phyloP scores from a whole-genome alignment of 345 rosid species.

The Brassica rapa region DNA sequence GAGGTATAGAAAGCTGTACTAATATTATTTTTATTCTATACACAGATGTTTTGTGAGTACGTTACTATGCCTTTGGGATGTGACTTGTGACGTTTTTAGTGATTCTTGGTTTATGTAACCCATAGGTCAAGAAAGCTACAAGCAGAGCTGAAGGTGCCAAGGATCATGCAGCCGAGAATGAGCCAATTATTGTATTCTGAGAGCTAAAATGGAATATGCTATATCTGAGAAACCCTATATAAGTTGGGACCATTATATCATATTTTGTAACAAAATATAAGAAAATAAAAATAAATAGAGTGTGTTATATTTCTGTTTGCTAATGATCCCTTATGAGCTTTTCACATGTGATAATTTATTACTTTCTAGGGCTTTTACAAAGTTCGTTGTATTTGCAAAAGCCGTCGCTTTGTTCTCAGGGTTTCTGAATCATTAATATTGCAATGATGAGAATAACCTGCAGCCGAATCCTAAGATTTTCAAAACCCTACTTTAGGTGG shows the following conservation, averaged over 20 bases:
- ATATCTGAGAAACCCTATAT: background rate
- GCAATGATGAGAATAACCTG: slow-evolving; percentile 1
- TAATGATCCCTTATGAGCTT: background rate
- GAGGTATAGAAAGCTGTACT: slow-evolving; percentile 36
- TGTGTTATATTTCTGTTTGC: background rate
- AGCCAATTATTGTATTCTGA: slow-evolving; percentile 10
- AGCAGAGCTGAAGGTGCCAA: slow-evolving; percentile 27
- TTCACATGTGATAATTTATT: background rate
- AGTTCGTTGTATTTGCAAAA: background rate
- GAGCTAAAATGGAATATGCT: background rate
- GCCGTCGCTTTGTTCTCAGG: background rate
- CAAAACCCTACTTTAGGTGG: slow-evolving; percentile 6
- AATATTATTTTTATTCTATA: background rate
- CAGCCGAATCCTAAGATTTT: slow-evolving; percentile 7
- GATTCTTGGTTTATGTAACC: background rate
- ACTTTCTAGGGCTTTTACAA: background rate
- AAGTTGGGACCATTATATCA: background rate
- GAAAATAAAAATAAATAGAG: background rate
- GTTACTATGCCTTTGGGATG: background rate
- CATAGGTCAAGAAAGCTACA: slow-evolving; percentile 47
- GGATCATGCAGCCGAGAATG: slow-evolving; percentile 1
- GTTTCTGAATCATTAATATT: background rate
- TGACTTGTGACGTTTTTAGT: background rate
- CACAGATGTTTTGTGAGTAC: background rate
- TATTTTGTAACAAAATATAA: background rate